Base-by-base conservation (phyloP, 352 stramenopile genomes). In the Pythium rishiriense region DNA sequence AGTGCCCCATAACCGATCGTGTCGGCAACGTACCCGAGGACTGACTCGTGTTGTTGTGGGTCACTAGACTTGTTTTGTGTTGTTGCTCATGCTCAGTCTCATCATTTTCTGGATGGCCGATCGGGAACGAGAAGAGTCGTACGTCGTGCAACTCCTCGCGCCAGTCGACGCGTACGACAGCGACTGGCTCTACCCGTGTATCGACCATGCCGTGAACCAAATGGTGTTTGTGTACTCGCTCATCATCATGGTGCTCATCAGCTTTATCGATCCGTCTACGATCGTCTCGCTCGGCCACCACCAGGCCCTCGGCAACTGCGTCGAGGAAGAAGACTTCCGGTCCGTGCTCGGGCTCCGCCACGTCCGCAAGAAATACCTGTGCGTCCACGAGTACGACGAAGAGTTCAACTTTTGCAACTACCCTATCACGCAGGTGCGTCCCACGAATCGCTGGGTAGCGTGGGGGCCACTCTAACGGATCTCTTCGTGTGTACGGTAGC, bases 391-490 rank as follows among this genome's bases (percentile, higher is more conserved):
- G 55, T 94, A 85, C 49, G 80, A 94, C n/a, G 85, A 93, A 63
- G 83, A 88, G 61, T 94, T 89, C 47, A 91, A 87, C 47, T 46
- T 94, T 25, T 94, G 85, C 75, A 90, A 89, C 64, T 88, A 88
- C 62, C 85, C 85, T 0, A 64, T 88, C 58, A 76, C 79, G n/a
- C 83, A 92, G 65, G 59, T 92, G 26, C 17, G 28, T 24, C 1
- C 1, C 12, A 8, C 4, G 31, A 9, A 7, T 39, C n/a, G n/a
- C n/a, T n/a, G n/a, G n/a, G n/a, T n/a, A n/a, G n/a, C n/a, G n/a
- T n/a, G n/a, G n/a, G n/a, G n/a, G n/a, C n/a, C n/a, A 31, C 4
- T 14, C 26, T 28, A 25, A 42, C 29, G 11, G 28, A 22, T 29
- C 17, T 17, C 31, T 47, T 19, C 41, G 11, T 21, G 3, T 49